Evolutionary conservation across 2,329 filamentous ascomycete genomes (phyloP).

Genomic region (Penicillium verrucosum): DNA sequence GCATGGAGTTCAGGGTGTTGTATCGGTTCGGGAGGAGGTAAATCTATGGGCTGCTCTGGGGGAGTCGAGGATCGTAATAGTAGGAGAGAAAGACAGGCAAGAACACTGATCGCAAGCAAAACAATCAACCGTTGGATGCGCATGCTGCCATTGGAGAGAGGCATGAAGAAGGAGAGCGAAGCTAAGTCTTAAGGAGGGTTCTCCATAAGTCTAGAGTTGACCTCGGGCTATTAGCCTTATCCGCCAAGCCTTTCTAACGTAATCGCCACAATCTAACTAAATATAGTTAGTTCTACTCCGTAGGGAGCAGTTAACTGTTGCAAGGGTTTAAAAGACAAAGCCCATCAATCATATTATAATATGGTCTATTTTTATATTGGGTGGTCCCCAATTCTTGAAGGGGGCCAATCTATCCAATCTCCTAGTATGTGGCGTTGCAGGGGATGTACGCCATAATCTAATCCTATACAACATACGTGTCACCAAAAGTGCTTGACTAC

Average conservation of each 20-base stretch:
- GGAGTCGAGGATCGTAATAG: conserved; percentile 25
- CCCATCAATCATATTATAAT: neutral
- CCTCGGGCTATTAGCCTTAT: neutral
- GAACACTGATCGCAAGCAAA: conserved; percentile 31
- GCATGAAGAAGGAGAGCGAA: conserved; percentile 11
- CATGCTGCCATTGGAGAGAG: conserved; percentile 35
- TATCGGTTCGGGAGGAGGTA: conserved; percentile 23
- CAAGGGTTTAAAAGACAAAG: neutral
- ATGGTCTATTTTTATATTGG: neutral
- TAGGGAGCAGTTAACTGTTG: neutral
- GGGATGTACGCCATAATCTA: neutral
- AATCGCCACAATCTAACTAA: neutral
- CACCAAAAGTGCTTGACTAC: neutral
- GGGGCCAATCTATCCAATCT: neutral
- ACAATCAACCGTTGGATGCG: conserved; percentile 35
- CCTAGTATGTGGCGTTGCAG: neutral
- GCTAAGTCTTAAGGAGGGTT: conserved; percentile 8
- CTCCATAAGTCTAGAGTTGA: conserved; percentile 4
- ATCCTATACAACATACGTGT: neutral
- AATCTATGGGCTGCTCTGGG: conserved; percentile 14
- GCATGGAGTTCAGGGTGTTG: conserved; percentile 21
- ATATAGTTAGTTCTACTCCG: too few species aligned
- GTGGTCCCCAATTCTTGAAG: neutral
- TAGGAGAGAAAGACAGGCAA: conserved; percentile 34
- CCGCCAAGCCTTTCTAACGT: conserved; percentile 13